Conservation (phyloP, 805 yeast genomes). For the Candida ipomoeae region DNA sequence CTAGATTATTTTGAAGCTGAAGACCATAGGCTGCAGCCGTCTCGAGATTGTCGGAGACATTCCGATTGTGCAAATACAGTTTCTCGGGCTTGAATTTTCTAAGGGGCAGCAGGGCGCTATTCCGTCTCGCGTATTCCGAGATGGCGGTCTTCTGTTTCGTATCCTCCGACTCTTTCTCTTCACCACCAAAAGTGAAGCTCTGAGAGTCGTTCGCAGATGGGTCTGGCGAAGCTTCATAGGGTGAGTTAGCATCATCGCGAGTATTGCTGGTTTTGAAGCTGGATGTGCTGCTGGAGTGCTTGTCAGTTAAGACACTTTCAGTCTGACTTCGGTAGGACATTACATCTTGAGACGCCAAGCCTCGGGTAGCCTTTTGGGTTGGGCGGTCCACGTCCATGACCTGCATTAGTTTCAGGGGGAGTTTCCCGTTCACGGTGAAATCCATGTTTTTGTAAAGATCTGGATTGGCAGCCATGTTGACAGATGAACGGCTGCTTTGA, state of each 20-base stretch:
- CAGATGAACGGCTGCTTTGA: neutral
- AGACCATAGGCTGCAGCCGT: constrained; percentile 25
- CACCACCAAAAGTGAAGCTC: constrained; percentile 15
- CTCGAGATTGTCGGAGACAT: constrained; percentile 25
- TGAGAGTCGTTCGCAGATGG: constrained; percentile 10
- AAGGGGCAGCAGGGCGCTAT: constrained; percentile 23
- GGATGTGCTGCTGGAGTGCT: neutral
- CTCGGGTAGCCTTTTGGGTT: neutral
- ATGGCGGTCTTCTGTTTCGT: constrained; percentile 11
- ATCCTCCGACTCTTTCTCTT: constrained; percentile 6
- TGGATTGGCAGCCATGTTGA: neutral
- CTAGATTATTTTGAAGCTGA: constrained; percentile 22
- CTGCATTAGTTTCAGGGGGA: constrained; percentile 41
- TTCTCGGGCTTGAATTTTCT: constrained; percentile 14
- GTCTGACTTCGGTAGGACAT: neutral
- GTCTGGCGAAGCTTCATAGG: neutral
- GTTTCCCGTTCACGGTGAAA: constrained; percentile 40
- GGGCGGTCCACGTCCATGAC: constrained; percentile 30
- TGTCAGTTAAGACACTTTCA: constrained; percentile 4
- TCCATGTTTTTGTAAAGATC: constrained; percentile 34
- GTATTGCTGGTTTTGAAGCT: neutral
- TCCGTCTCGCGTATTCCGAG: constrained; percentile 23
- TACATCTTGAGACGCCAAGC: neutral
- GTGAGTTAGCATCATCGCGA: neutral
- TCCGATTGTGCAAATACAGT: constrained; percentile 6